Evolutionary conservation across 1,284 basidiomycete species (phyloP).

Genomic region (Tilletia walkeri): DNA sequence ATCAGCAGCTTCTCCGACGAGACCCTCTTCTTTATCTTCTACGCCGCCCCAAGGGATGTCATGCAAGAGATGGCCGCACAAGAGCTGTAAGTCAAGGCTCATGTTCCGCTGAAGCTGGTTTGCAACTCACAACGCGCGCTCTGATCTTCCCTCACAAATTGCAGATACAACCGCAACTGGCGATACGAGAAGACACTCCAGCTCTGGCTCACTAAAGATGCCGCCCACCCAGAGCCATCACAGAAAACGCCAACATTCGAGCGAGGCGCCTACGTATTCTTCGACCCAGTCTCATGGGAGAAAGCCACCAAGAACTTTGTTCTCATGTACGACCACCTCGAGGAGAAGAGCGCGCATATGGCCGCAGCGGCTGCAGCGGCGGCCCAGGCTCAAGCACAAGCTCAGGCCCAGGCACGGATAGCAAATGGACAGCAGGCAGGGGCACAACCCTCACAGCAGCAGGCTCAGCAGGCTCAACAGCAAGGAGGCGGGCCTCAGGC

Average conservation of each 20-base stretch:
- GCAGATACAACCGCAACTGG: constrained; percentile 92
- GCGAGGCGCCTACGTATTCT: constrained; percentile 83
- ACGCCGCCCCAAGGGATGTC: constrained; percentile 85
- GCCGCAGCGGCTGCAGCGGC: constrained; percentile 14
- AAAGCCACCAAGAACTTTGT: constrained; percentile 73
- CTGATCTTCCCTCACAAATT: constrained; percentile 2
- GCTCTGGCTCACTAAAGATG: constrained; percentile 93
- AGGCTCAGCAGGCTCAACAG: background rate
- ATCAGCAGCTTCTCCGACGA: constrained; percentile 89
- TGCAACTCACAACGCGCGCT: background rate
- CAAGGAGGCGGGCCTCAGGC: background rate
- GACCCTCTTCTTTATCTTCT: constrained; percentile 98
- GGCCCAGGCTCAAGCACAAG: constrained; percentile 24
- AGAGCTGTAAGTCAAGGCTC: constrained; percentile 72
- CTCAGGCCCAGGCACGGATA: constrained; percentile 23
- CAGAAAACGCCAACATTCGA: constrained; percentile 87
- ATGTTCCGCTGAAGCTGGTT: background rate
- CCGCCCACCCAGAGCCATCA: constrained; percentile 69
- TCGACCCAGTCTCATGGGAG: constrained; percentile 84
- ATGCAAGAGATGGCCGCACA: constrained; percentile 92
- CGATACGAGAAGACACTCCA: constrained; percentile 92
- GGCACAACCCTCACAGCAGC: background rate
- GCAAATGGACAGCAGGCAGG: background rate
- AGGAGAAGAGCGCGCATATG: constrained; percentile 66
- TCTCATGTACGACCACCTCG: constrained; percentile 78